These are phyloP conservation scores for Knoxia roxburghii DNA, from an alignment of 257 asterid species.

Conservation along the genomic window DNA sequence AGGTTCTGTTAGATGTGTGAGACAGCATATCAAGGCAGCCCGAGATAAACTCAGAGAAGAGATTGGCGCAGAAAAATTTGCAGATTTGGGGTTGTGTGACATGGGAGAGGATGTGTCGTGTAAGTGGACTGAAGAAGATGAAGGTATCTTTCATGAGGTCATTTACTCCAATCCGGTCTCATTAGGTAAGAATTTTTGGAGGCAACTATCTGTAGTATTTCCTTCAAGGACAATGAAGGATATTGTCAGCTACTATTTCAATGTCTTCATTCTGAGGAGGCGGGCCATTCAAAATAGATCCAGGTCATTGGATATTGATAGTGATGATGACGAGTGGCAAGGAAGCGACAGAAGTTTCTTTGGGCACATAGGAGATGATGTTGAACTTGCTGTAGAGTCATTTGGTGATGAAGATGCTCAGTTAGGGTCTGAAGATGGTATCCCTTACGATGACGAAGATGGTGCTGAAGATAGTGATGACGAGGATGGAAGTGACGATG, in stretches of 20 bases:
- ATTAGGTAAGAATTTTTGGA: slow-evolving; percentile 61
- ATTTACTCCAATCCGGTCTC: slow-evolving; percentile 59
- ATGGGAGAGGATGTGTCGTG: slow-evolving; percentile 73
- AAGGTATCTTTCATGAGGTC: slow-evolving; percentile 53
- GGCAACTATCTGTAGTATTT: slow-evolving; percentile 46
- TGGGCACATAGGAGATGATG: slow-evolving; percentile 37
- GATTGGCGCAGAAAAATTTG: slow-evolving; percentile 39
- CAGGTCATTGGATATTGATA: slow-evolving; percentile 57
- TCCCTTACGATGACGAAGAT: slow-evolving; percentile 16
- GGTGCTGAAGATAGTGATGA: slow-evolving; percentile 10
- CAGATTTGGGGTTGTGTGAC: slow-evolving; percentile 51
- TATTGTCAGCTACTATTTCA: slow-evolving; percentile 74
- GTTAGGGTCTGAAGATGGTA: slow-evolving; percentile 21
- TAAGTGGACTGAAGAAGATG: slow-evolving; percentile 70
- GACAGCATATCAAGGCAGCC: slow-evolving; percentile 59
- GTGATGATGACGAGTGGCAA: slow-evolving; percentile 77
- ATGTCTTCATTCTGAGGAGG: slow-evolving; percentile 63
- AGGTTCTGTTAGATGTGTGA: slow-evolving; percentile 79
- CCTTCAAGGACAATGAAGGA: slow-evolving; percentile 55
- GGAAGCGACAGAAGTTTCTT: slow-evolving; percentile 27
- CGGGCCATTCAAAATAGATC: slow-evolving; percentile 72
- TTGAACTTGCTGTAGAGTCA: slow-evolving; percentile 50
- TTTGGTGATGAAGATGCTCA: slow-evolving; percentile 25
- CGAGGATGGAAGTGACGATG: slow-evolving; percentile 14
- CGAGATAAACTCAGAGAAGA: slow-evolving; percentile 43